Conservation (phyloP, 2,329 filamentous ascomycete genomes). For the Trichoderma afroharzianum region DNA sequence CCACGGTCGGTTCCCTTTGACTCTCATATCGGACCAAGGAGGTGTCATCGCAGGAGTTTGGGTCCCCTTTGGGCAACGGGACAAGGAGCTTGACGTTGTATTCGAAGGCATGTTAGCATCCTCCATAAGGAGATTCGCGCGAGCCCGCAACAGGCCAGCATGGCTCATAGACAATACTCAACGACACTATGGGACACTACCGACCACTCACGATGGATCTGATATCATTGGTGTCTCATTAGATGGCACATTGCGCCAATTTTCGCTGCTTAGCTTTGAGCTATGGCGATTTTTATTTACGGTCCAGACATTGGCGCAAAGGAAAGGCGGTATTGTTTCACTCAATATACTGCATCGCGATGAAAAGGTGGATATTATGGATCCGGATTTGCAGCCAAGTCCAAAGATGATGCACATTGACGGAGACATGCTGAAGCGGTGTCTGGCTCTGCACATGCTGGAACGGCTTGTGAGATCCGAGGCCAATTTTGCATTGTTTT, state of each 20-base stretch:
- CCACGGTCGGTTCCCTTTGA: slow-evolving; percentile 37
- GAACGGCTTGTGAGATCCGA: slow-evolving; percentile 39
- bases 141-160: slow-evolving; percentile 48
- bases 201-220: slow-evolving; percentile 41
- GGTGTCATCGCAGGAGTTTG: slow-evolving; percentile 49
- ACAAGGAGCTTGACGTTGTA: slow-evolving; percentile 42
- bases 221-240: slow-evolving; percentile 64
- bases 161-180: slow-evolving; percentile 41
- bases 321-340: slow-evolving; percentile 46
- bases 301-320: slow-evolving; percentile 64
- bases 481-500: slow-evolving; percentile 40
- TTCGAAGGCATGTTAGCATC: slow-evolving; percentile 55
- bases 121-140: slow-evolving; percentile 55
- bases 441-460: slow-evolving; percentile 45
- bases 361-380: slow-evolving; percentile 21
- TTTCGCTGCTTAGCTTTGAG: slow-evolving; percentile 60
- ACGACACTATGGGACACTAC: slow-evolving; percentile 41
- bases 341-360: not conserved
- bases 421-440: slow-evolving; percentile 60
- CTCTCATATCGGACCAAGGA: slow-evolving; percentile 47
- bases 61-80: slow-evolving; percentile 42
- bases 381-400: slow-evolving; percentile 37
- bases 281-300: slow-evolving; percentile 69
- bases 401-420: slow-evolving; percentile 60
- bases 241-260: slow-evolving; percentile 66